Evolutionary conservation across 495 filamentous ascomycete genomes (phyloP).

Genomic region (Pseudevernia furfuracea): DNA sequence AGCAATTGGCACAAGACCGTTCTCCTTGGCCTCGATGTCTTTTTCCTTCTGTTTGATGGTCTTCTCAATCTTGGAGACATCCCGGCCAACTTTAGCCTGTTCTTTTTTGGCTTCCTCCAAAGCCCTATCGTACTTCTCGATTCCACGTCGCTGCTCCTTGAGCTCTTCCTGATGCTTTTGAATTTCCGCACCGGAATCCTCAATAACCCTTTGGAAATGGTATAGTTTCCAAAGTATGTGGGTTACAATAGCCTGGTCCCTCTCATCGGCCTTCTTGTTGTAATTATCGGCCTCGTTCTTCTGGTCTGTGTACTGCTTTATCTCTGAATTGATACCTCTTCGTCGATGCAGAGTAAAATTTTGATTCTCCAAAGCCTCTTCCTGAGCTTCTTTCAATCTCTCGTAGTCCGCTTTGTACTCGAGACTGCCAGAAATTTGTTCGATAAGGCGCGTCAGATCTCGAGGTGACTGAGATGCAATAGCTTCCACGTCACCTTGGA

Average conservation of each 20-base stretch:
- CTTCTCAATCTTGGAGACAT: slow-evolving; percentile 74
- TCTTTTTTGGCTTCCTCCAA: slow-evolving; percentile 83
- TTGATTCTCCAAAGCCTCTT: slow-evolving; percentile 81
- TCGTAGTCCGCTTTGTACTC: slow-evolving; percentile 97
- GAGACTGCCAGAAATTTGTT: slow-evolving; percentile 93
- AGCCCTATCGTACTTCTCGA: slow-evolving; percentile 74
- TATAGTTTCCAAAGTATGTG: slow-evolving; percentile 96
- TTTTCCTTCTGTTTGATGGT: slow-evolving; percentile 78
- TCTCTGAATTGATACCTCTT: slow-evolving; percentile 92
- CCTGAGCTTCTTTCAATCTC: slow-evolving; percentile 70
- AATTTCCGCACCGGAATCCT: slow-evolving; percentile 83
- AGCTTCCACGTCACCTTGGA: slow-evolving; percentile 97
- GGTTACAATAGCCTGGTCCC: slow-evolving; percentile 85
- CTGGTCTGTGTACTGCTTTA: slow-evolving; percentile 94
- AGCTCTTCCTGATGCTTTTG: slow-evolving; percentile 92
- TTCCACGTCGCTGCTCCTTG: slow-evolving; percentile 81
- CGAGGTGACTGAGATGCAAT: slow-evolving; percentile 90
- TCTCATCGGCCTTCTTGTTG: slow-evolving; percentile 76
- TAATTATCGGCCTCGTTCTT: slow-evolving; percentile 94
- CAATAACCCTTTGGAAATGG: slow-evolving; percentile 89
- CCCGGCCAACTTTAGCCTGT: slow-evolving; percentile 67
- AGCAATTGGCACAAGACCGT: slow-evolving; percentile 76
- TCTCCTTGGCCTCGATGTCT: slow-evolving; percentile 79
- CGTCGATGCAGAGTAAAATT: slow-evolving; percentile 79
- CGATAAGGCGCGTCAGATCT: slow-evolving; percentile 89